phyloP scores from a whole-genome alignment of 805 yeast genomes.

The Spathaspora passalidarum region DNA sequence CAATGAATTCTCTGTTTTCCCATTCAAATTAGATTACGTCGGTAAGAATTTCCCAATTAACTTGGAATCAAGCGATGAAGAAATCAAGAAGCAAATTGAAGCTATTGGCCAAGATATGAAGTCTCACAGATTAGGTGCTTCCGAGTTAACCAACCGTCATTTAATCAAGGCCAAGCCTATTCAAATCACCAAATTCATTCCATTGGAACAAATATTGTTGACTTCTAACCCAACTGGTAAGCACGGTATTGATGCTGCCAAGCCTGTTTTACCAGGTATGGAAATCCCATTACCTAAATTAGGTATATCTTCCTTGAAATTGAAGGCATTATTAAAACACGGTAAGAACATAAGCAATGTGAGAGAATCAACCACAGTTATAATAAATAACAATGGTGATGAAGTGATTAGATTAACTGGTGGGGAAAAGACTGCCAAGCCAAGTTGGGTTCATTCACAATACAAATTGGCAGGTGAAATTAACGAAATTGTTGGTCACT shows the following conservation, averaged over 20 bases:
- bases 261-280: conserved; percentile 67
- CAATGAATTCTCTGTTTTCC: conserved; percentile 76
- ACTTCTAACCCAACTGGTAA: conserved; percentile 65
- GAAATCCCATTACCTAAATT: conserved; percentile 74
- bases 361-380: conserved; percentile 75
- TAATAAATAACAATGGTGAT: conserved; percentile 36
- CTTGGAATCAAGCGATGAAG: conserved; percentile 17
- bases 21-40: conserved; percentile 80
- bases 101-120: conserved; percentile 53
- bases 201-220: conserved; percentile 62
- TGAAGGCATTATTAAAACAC: conserved; percentile 52
- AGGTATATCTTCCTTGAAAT: conserved; percentile 66
- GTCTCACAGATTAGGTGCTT: conserved; percentile 68
- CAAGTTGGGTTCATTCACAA: conserved; percentile 86
- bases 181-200: conserved; percentile 67
- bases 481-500: conserved; percentile 46
- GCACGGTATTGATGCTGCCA: conserved; percentile 62
- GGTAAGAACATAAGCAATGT: conserved; percentile 44
- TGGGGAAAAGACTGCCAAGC: conserved; percentile 62
- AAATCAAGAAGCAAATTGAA: conserved; percentile 40
- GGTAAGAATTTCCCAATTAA: conserved; percentile 61
- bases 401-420: conserved; percentile 82
- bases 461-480: conserved; percentile 55
- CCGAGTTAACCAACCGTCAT: conserved; percentile 78
- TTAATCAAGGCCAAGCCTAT: conserved; percentile 73